Percentiles rank a stretch among this genome's conserved stretches.
These are phyloP conservation scores for Synchytrium microbalum DNA, from an alignment of 371 early-diverging fungal species.

Conservation along the genomic window DNA sequence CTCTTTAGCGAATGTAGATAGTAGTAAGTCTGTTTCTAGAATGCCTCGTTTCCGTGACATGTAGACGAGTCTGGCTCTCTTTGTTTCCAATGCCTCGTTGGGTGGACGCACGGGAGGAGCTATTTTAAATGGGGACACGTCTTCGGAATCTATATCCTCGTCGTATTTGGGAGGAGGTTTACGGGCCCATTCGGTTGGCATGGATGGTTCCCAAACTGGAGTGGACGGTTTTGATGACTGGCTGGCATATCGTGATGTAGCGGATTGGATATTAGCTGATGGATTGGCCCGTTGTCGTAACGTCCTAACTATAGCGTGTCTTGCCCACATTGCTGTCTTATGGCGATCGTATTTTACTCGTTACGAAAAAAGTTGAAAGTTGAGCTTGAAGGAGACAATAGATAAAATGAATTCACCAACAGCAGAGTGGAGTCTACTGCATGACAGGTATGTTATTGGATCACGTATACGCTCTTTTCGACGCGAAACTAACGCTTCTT, in stretches of 20 bases:
- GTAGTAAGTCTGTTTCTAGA: constrained; percentile 82
- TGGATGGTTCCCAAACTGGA: too few species aligned
- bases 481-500: background rate
- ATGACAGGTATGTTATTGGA: background rate
- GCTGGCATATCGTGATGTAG: too few species aligned
- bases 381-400: too few species aligned
- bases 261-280: too few species aligned
- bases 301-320: too few species aligned
- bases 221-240: too few species aligned
- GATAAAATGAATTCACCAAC: background rate
- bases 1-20: constrained; percentile 77
- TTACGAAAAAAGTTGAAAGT: too few species aligned
- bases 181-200: constrained; percentile 1
- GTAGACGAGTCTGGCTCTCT: constrained; percentile 75
- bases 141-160: background rate
- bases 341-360: too few species aligned
- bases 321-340: too few species aligned
- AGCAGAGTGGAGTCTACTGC: background rate
- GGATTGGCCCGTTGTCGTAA: too few species aligned
- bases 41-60: constrained; percentile 92
- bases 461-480: background rate
- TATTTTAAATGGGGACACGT: background rate
- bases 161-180: constrained; percentile 4
- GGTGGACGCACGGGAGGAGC: constrained; percentile 25
- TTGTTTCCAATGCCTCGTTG: constrained; percentile 55